Evolutionary conservation across 108 stramenopile genomes (phyloP).

Genomic region (Cyclotella kingstonii): DNA sequence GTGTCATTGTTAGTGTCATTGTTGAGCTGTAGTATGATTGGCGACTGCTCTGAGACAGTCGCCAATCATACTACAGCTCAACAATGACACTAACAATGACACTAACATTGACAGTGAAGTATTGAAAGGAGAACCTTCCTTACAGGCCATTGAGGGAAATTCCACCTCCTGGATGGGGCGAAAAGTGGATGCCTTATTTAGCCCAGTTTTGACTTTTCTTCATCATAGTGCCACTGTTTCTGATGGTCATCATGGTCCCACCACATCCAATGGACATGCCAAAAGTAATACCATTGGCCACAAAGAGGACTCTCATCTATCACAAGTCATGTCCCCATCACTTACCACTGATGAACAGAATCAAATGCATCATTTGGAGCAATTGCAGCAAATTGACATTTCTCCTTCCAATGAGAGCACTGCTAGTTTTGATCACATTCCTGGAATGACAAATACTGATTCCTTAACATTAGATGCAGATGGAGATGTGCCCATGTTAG

Average conservation of each 20-base stretch:
- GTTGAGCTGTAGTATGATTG: background rate
- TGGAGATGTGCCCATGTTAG: slow-evolving; percentile 25
- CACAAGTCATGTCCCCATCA: too few relatives aligned
- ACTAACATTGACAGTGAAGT: background rate
- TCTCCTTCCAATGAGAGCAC: slow-evolving; percentile 3
- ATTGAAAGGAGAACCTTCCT: background rate
- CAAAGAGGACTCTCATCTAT: too few relatives aligned
- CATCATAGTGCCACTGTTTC: background rate
- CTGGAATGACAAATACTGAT: slow-evolving; percentile 9
- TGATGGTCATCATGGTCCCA: slow-evolving; percentile 6
- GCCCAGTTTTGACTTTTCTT: slow-evolving; percentile 69
- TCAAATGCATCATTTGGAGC: background rate
- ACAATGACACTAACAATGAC: slow-evolving; percentile 1
- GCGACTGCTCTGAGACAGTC: background rate
- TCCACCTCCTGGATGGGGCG: slow-evolving; percentile 47
- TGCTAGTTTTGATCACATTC: slow-evolving; percentile 10
- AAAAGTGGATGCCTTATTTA: slow-evolving; percentile 68
- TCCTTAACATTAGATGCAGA: slow-evolving; percentile 15
- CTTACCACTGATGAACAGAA: too few relatives aligned
- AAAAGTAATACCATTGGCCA: slow-evolving; percentile 1
- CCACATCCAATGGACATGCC: background rate
- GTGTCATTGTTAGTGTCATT: background rate
- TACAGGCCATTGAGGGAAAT: background rate
- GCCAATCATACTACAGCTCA: background rate
- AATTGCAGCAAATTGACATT: background rate